A percentile compares a stretch with the other conserved stretches of the same genome.
phyloP scores from a whole-genome alignment of 2,329 filamentous ascomycete species.

The Aspergillus awamori region DNA sequence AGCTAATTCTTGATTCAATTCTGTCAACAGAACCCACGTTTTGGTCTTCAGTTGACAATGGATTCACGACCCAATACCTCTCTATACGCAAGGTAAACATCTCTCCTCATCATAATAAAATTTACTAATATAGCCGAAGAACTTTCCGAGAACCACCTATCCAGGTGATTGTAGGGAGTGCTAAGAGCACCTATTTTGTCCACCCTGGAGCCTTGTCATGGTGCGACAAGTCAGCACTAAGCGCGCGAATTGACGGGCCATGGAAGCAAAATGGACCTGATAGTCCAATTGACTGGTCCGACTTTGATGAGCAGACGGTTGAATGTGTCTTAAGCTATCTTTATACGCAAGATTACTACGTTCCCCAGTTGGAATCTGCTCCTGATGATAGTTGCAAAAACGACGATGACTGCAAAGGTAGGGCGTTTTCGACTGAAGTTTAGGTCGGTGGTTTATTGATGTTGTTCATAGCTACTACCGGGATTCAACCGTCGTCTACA shows the following conservation, averaged over 20 bases:
- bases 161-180: no score
- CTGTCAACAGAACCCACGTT: no score
- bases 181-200: no score
- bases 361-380: background rate
- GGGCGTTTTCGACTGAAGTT: background rate
- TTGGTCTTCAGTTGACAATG: no score
- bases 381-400: background rate
- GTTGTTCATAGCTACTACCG: no score
- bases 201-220: no score
- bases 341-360: background rate
- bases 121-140: no score
- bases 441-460: fast-evolving
- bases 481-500: background rate
- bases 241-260: conserved; percentile 1
- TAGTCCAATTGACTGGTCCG: conserved; percentile 3
- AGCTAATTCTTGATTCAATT: no score
- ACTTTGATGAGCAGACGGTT: conserved; percentile 5
- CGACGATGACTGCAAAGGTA: background rate
- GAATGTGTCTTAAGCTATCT: background rate
- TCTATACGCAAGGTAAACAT: fast-evolving
- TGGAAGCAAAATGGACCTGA: conserved; percentile 2
- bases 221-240: background rate
- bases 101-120: no score
- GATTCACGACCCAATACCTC: no score
- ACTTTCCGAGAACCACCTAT: no score